phyloP scores from a whole-genome alignment of 1,284 basidiomycete genomes.

The Ganoderma leucocontextum region DNA sequence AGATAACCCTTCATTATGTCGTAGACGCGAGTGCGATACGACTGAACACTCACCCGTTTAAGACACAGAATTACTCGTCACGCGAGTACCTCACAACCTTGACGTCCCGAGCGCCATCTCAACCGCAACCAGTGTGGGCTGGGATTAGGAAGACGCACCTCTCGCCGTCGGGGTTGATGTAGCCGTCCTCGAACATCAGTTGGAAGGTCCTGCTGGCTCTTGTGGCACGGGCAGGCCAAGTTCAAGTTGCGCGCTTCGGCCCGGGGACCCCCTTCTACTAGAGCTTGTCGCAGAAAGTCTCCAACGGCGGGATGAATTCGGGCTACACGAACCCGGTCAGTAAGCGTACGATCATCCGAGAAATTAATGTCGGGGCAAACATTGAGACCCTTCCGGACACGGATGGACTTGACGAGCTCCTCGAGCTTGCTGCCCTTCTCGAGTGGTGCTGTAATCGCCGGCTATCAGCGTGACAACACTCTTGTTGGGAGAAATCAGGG shows the following conservation, averaged over 20 bases:
- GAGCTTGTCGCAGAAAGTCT: conserved; percentile 91
- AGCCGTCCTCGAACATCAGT: background rate
- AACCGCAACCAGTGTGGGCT: background rate
- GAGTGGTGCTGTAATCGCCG: conserved; percentile 62
- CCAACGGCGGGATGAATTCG: conserved; percentile 81
- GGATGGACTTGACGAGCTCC: conserved; percentile 85
- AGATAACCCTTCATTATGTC: too few species aligned
- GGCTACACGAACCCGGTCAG: conserved; percentile 54
- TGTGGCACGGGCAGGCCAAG: background rate
- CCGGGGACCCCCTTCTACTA: conserved; percentile 37
- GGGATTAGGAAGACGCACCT: background rate
- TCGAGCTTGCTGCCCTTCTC: conserved; percentile 93
- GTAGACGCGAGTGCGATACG: too few species aligned
- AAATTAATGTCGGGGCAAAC: conserved; percentile 45
- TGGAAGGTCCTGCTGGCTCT: background rate
- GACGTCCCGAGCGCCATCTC: too few species aligned
- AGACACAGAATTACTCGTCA: too few species aligned
- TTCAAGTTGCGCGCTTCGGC: background rate
- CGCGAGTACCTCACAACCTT: too few species aligned
- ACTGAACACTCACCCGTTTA: too few species aligned
- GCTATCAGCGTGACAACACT: conserved; percentile 4
- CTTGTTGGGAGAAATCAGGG: conserved; percentile 36
- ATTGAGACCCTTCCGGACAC: conserved; percentile 94
- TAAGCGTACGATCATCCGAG: conserved; percentile 11
- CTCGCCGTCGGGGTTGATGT: background rate